Conservation (phyloP, 352 stramenopile species). For the Phytophthora colocasiae region DNA sequence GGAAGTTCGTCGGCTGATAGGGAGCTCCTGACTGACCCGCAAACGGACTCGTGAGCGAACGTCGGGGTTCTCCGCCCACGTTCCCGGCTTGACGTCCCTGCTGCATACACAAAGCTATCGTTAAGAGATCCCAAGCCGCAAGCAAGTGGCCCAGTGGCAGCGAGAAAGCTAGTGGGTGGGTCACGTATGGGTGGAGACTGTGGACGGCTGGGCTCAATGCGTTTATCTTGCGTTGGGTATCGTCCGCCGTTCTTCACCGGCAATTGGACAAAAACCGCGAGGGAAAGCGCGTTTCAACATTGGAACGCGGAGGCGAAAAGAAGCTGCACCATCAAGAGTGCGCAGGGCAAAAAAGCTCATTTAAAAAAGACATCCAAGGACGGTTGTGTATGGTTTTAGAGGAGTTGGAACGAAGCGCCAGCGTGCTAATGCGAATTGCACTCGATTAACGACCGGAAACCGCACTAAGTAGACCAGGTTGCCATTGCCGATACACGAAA, state of each 20-base stretch:
- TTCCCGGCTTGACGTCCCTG: conserved; percentile 14
- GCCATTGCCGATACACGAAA: conserved; percentile 37
- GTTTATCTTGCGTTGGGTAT: conserved; percentile 31
- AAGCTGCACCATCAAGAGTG: conserved; percentile 17
- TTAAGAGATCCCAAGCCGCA: not conserved
- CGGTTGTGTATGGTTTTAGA: not conserved
- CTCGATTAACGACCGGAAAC: conserved; percentile 1
- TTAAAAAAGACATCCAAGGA: not conserved
- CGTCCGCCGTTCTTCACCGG: conserved; percentile 13
- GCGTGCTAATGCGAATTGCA: not conserved
- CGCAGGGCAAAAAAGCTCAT: not conserved
- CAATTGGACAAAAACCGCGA: conserved; percentile 42
- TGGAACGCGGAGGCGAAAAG: conserved; percentile 25
- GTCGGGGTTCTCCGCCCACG: conserved; percentile 15
- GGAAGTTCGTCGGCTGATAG: conserved; percentile 28
- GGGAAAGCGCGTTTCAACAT: conserved; percentile 18
- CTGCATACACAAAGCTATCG: conserved; percentile 21
- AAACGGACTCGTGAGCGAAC: conserved; percentile 27
- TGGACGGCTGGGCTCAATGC: conserved; percentile 14
- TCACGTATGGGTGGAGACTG: conserved; percentile 19
- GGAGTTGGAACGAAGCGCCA: not conserved
- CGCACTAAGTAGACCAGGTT: conserved; percentile 13
- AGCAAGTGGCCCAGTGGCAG: not conserved
- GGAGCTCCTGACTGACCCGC: not conserved
- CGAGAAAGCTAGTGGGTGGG: conserved; percentile 15